Evolutionary conservation across 2,329 filamentous ascomycete species (phyloP).

Genomic region (Didymella pinodella): DNA sequence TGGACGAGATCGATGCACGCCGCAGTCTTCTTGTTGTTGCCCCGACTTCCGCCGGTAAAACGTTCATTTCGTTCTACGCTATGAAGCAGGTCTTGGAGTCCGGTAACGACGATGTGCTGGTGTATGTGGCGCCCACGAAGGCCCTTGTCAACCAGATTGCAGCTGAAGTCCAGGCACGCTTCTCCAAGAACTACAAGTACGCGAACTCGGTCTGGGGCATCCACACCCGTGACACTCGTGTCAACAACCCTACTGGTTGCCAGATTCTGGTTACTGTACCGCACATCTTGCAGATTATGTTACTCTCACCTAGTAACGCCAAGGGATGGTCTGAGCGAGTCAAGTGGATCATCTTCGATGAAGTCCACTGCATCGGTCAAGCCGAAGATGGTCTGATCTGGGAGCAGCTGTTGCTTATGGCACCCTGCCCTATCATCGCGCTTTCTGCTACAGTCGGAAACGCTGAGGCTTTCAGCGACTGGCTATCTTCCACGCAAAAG

Average conservation of each 20-base stretch:
- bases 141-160: conserved; percentile 85
- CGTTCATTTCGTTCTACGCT: conserved; percentile 84
- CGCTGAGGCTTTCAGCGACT: conserved; percentile 71
- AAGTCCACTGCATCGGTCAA: conserved; percentile 82
- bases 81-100: conserved; percentile 78
- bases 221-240: conserved; percentile 75
- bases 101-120: conserved; percentile 73
- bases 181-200: conserved; percentile 70
- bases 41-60: conserved; percentile 81
- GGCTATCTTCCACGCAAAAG: conserved; percentile 71
- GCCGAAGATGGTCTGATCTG: conserved; percentile 78
- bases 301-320: conserved; percentile 70
- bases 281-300: conserved; percentile 80
- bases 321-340: conserved; percentile 73
- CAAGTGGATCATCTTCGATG: conserved; percentile 81
- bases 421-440: conserved; percentile 79
- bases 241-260: conserved; percentile 76
- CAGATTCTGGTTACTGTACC: conserved; percentile 81
- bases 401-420: conserved; percentile 78
- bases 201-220: conserved; percentile 78
- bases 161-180: conserved; percentile 77
- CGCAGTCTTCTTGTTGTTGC: conserved; percentile 78
- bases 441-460: conserved; percentile 83
- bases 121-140: conserved; percentile 84
- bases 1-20: conserved; percentile 75